phyloP scores from a whole-genome alignment of 805 yeast species.

The Candida suzukii region DNA sequence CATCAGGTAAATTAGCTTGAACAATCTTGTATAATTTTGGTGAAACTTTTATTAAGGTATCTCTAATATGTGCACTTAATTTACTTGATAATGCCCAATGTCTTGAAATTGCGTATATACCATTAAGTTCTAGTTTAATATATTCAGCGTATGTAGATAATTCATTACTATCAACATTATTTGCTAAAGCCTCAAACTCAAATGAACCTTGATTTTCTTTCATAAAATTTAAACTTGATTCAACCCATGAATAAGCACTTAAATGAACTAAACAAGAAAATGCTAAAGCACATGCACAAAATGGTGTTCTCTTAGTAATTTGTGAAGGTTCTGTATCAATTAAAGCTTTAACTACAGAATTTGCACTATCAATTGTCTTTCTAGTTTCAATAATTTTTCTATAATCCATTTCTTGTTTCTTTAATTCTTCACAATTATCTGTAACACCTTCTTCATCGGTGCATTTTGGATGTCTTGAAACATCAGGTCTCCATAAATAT shows the following conservation, averaged over 20 bases:
- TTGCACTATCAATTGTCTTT: conserved; percentile 48
- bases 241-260: conserved; percentile 48
- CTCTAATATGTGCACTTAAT: conserved; percentile 38
- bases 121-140: conserved; percentile 40
- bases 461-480: conserved; percentile 34
- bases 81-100: conserved; percentile 46
- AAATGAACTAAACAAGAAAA: conserved; percentile 45
- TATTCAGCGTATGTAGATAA: conserved; percentile 39
- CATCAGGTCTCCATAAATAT: conserved; percentile 42
- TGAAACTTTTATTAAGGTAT: conserved; percentile 33
- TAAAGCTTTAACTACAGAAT: conserved; percentile 36
- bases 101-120: conserved; percentile 40
- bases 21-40: conserved; percentile 34
- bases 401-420: conserved; percentile 30
- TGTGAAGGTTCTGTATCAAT: conserved; percentile 40
- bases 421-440: conserved; percentile 24
- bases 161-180: conserved; percentile 27
- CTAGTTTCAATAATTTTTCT: conserved; percentile 44
- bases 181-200: conserved; percentile 12
- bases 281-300: conserved; percentile 47
- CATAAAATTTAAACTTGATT: conserved; percentile 24
- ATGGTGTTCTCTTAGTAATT: conserved; percentile 39
- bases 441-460: conserved; percentile 21
- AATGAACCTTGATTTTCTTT: conserved; percentile 5
- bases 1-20: conserved; percentile 23